Evolutionary conservation across 345 rosid species (phyloP).

Genomic region (Citropsis articulata): DNA sequence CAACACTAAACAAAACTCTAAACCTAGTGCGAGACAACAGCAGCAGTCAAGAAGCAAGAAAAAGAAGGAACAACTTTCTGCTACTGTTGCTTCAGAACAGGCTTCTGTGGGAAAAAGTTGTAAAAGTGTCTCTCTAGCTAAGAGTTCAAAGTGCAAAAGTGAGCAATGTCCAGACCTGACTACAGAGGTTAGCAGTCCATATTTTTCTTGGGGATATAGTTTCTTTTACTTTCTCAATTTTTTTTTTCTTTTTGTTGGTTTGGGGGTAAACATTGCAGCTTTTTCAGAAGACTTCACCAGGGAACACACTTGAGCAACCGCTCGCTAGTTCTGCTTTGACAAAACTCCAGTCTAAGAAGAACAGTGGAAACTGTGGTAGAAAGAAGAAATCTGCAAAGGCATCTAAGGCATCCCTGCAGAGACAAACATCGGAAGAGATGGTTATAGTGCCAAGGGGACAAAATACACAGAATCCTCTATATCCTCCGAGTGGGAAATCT

Average conservation of each 20-base stretch:
- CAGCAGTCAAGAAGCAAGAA: constrained; percentile 43
- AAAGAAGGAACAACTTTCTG: constrained; percentile 31
- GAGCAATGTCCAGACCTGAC: constrained; percentile 16
- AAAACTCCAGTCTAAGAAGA: constrained; percentile 37
- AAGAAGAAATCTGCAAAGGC: constrained; percentile 34
- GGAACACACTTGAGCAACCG: constrained; percentile 18
- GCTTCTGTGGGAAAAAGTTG: constrained; percentile 22
- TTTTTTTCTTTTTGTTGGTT: no score
- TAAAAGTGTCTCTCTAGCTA: constrained; percentile 1
- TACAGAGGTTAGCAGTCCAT: constrained; percentile 38
- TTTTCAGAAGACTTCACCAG: constrained; percentile 40
- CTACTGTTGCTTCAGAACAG: constrained; percentile 19
- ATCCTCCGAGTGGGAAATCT: constrained; percentile 82
- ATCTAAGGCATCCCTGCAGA: constrained; percentile 30
- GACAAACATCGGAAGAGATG: constrained; percentile 34
- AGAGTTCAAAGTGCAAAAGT: constrained; percentile 7
- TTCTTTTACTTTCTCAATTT: neutral
- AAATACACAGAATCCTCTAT: constrained; percentile 50
- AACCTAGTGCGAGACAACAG: constrained; percentile 32
- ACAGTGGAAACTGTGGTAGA: constrained; percentile 26
- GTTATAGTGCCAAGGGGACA: constrained; percentile 33
- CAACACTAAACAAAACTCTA: constrained; percentile 26
- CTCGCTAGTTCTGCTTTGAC: constrained; percentile 34
- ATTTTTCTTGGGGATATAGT: constrained; percentile 14
- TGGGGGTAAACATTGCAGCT: constrained; percentile 24